Evolutionary conservation across 495 filamentous ascomycete species (phyloP), one percentile per base, ranked within the genome.

Genomic region (Schizothecium vesticola): DNA sequence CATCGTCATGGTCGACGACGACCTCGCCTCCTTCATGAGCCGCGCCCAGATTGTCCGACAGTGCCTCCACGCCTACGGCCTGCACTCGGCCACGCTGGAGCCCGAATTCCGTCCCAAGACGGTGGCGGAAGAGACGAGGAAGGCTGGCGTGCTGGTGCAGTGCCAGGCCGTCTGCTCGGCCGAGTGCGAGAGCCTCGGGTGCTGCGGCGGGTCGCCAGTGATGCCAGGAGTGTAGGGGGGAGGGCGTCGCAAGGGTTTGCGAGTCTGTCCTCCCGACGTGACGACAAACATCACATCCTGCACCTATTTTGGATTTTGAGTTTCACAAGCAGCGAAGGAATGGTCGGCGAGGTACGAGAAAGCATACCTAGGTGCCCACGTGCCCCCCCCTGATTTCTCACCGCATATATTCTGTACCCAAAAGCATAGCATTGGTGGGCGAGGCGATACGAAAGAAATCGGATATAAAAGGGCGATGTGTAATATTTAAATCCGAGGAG

Each of bases 61-160:
- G 56, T 98, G 94, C 77, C 85, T 98, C 10, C 94, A 97, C 73
- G 93, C 89, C 33, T 96, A 96, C 70, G 94, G 94, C 13, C 95
- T 98, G 69, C 94, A 97, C 77, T 94, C 91, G 0, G 90, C 88
- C 0, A 98, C 94, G 3, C 89, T 98, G 60, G 94, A 98, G 77
- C 94, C 94, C 0, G 94, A 97, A 74, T 75, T 86, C 16, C 26
- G 57, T 51, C 61, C 12, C 55, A 33, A 19, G 24, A 56, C 63
- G n/a, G 24, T 19, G 1, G 21, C 13, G 0, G 22, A 25, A 12
- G 36, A 21, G 19, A 63, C 28, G 7, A 21, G 16, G 43, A 23
- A 23, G 26, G 25, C 13, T 10, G 33, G 21, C 2, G 12, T 33
- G n/a, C 21, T n/a, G n/a, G n/a, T 31, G 8, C 3, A 57, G n/a